phyloP scores from a whole-genome alignment of 768 basidiomycete species.

The Butyriboletus loyo region DNA sequence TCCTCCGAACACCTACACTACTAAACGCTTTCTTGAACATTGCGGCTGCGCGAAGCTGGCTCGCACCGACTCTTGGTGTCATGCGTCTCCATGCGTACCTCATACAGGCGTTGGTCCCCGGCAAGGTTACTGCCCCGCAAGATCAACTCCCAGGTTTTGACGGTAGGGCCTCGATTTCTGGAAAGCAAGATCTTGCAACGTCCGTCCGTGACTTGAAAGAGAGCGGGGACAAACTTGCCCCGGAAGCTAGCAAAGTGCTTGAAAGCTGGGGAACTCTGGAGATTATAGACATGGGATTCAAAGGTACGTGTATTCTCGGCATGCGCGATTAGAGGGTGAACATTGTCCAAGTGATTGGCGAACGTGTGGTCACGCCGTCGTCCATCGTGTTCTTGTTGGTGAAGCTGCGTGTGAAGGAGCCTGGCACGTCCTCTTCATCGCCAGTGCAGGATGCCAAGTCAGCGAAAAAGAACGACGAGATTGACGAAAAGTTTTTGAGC shows the following conservation, averaged over 20 bases:
- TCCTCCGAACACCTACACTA: conserved; percentile 69
- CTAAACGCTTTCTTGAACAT: conserved; percentile 82
- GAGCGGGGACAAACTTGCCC: conserved; percentile 14
- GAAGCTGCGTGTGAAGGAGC: conserved; percentile 73
- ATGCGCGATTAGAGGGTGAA: background rate
- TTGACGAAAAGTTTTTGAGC: conserved; percentile 68
- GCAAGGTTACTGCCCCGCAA: conserved; percentile 42
- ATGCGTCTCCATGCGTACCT: conserved; percentile 85
- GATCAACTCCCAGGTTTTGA: conserved; percentile 80
- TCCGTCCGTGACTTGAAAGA: conserved; percentile 19
- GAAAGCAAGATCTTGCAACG: conserved; percentile 13
- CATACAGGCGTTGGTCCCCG: conserved; percentile 76
- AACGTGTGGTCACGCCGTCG: conserved; percentile 81
- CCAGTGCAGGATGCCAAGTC: conserved; percentile 43
- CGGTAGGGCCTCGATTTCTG: conserved; percentile 31
- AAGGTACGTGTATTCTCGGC: conserved; percentile 51
- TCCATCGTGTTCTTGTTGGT: conserved; percentile 85
- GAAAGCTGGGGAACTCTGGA: conserved; percentile 74
- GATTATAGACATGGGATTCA: conserved; percentile 79
- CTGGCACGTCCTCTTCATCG: conserved; percentile 33
- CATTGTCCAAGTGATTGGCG: conserved; percentile 71
- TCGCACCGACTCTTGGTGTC: conserved; percentile 68
- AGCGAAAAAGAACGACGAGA: conserved; percentile 49
- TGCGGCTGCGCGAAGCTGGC: conserved; percentile 84
- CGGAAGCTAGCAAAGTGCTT: conserved; percentile 50